A percentile compares a stretch with the other conserved stretches of the same genome.
These are phyloP conservation scores for Salix arbutifolia DNA, from an alignment of 345 rosid genomes.

Conservation along the genomic window DNA sequence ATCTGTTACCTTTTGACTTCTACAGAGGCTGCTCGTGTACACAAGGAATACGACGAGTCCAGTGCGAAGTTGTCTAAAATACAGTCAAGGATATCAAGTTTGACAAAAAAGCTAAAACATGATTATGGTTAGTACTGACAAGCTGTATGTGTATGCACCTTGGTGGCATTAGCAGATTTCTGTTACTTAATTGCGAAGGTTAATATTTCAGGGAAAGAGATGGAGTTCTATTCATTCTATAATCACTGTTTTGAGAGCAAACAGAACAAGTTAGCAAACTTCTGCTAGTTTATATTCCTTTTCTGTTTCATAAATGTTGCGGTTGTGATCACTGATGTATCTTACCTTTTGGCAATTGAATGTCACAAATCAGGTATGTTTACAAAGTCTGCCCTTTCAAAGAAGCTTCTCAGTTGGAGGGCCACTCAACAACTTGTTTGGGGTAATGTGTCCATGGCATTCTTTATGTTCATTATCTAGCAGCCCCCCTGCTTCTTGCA, in stretches of 20 bases:
- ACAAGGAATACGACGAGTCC: slow-evolving; percentile 79
- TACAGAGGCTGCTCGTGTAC: slow-evolving; percentile 73
- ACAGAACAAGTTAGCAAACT: slow-evolving; percentile 63
- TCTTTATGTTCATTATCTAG: neutral
- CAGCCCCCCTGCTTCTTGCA: neutral
- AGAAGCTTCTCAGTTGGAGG: slow-evolving; percentile 84
- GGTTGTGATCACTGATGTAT: slow-evolving; percentile 1
- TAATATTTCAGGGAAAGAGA: slow-evolving; percentile 64
- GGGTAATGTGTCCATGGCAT: slow-evolving; percentile 51
- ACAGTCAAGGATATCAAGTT: slow-evolving; percentile 76
- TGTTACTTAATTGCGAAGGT: slow-evolving; percentile 17
- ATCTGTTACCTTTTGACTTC: slow-evolving; percentile 22
- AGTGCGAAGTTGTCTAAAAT: slow-evolving; percentile 69
- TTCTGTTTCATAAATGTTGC: slow-evolving; percentile 2
- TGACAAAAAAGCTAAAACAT: slow-evolving; percentile 70
- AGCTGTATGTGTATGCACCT: slow-evolving; percentile 5
- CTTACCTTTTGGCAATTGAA: slow-evolving; percentile 5
- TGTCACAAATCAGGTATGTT: slow-evolving; percentile 55
- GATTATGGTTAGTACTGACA: slow-evolving; percentile 73
- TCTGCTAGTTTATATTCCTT: neutral
- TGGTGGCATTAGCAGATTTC: slow-evolving; percentile 10
- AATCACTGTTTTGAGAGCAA: slow-evolving; percentile 82
- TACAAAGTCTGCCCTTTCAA: slow-evolving; percentile 90
- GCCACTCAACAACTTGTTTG: slow-evolving; percentile 53
- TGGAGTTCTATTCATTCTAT: slow-evolving; percentile 83